phyloP scores from a whole-genome alignment of 139 green algal species.

The Tetradesmus obliquus region DNA sequence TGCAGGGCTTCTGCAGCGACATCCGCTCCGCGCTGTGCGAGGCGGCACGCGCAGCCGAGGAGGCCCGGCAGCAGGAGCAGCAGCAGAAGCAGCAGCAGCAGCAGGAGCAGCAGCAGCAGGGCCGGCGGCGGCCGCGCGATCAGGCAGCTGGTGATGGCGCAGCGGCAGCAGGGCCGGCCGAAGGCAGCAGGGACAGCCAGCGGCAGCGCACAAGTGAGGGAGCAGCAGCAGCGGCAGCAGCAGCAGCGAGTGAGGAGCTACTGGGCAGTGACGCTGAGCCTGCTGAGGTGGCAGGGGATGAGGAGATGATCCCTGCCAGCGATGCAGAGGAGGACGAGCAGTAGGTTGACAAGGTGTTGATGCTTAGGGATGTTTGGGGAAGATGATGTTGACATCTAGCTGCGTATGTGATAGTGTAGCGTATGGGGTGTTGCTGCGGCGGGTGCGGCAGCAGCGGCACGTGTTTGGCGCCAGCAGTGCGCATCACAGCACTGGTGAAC shows the following conservation, averaged over 20 bases:
- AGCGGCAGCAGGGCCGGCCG: background rate
- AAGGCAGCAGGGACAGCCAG: background rate
- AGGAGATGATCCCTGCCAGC: slow-evolving; percentile 6
- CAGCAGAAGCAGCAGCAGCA: slow-evolving; percentile 19
- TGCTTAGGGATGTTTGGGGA: too few relatives aligned
- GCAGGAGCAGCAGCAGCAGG: background rate
- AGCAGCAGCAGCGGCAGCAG: slow-evolving; percentile 13
- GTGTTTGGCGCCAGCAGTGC: too few relatives aligned
- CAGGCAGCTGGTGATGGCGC: background rate
- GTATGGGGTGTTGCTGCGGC: too few relatives aligned
- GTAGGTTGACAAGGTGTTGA: background rate
- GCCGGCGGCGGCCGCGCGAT: background rate
- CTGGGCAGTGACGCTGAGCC: background rate
- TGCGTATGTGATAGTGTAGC: too few relatives aligned
- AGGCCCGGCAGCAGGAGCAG: background rate
- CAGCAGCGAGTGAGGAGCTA: background rate
- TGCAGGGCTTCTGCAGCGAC: background rate
- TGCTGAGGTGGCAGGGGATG: background rate
- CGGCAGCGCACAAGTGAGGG: background rate
- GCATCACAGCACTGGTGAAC: too few relatives aligned
- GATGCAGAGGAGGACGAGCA: slow-evolving; percentile 23
- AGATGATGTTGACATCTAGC: background rate
- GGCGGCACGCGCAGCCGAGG: background rate
- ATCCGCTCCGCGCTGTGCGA: background rate
- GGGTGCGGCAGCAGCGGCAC: too few relatives aligned